Evolutionary conservation across 1,284 basidiomycete genomes (phyloP).

Genomic region (Cutaneotrichosporon sp.): DNA sequence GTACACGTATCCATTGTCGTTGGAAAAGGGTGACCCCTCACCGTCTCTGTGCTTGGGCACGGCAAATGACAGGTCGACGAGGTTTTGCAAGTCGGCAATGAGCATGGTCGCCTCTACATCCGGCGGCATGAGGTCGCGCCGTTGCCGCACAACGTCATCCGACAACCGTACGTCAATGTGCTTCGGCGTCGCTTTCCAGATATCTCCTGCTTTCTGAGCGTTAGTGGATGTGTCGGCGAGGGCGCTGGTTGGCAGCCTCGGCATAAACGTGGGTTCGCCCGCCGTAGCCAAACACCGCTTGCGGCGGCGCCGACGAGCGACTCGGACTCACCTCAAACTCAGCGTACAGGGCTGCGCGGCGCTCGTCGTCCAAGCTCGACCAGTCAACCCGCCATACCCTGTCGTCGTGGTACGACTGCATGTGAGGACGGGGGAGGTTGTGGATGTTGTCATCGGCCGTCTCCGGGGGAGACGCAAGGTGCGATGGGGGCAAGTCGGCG

Average conservation of each 20-base stretch:
- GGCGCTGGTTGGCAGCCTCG: too few relatives aligned
- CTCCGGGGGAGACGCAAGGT: too few relatives aligned
- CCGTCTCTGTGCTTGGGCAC: too few relatives aligned
- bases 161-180: conserved; percentile 34
- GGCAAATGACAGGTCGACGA: conserved; percentile 20
- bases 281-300: not conserved
- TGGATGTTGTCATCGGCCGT: too few relatives aligned
- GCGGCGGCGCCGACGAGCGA: not conserved
- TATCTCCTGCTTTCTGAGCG: conserved; percentile 19
- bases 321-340: conserved; percentile 23
- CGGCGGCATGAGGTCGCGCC: conserved; percentile 6
- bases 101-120: conserved; percentile 8
- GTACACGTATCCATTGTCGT: not conserved
- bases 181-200: conserved; percentile 37
- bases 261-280: too few relatives aligned
- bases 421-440: too few relatives aligned
- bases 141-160: conserved; percentile 1
- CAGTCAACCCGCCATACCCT: conserved; percentile 35
- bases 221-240: not conserved
- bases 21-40: too few relatives aligned
- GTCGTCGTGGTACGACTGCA: conserved; percentile 28
- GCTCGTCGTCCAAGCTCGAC: not conserved
- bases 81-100: conserved; percentile 34
- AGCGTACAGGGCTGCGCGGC: conserved; percentile 15
- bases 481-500: too few relatives aligned